Evolutionary conservation across 345 rosid species (phyloP), one percentile per base, ranked within the genome.

Genomic region (Mercurialis annua): DNA sequence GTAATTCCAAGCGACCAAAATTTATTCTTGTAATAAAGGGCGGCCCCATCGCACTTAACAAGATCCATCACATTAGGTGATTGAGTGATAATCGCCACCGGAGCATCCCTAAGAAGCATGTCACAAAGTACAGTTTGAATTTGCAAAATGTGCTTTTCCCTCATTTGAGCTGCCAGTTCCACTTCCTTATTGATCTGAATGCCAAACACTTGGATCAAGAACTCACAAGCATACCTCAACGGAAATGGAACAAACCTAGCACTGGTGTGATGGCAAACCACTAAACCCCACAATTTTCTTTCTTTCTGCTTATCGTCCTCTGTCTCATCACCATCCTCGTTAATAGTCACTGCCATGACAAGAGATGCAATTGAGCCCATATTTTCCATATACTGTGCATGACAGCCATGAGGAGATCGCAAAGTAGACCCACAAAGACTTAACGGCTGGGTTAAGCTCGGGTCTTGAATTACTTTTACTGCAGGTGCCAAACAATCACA

Each of bases 401-500:
- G 97, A 77, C 97, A 91, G 10, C 87, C 88, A 65, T 88, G 97
- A 59, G 97, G 96, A 80, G 92, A 83, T 79, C 97, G 82, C 79
- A 91, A 69, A 4, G 90, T 73, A 52, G 96, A 88, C 44, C 97
- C 96, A 63, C 85, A 74, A 62, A 91, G 87, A 77, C 89, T 88
- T 59, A 91, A 68, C 18, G 92, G 87, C 79, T 84, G 83, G 29
- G 84, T 72, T 66, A 88, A 69, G 69, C 73, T 76, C 77, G 75
- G 80, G 69, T 86, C 88, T 75, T 88, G 97, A 69, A 87, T 70
- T 20, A 91, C 90, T 77, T 76, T 84, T 70, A 88, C 89, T 0
- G 88, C 86, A 38, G 63, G 66, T 12, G 90, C 84, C 18, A 73
- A 72, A 73, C 92, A 89, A 78, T 88, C 95, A 42, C 92, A 86